Evolutionary conservation across 495 filamentous ascomycete species (phyloP).

Genomic region (Pseudomonodictys pantanalensis): DNA sequence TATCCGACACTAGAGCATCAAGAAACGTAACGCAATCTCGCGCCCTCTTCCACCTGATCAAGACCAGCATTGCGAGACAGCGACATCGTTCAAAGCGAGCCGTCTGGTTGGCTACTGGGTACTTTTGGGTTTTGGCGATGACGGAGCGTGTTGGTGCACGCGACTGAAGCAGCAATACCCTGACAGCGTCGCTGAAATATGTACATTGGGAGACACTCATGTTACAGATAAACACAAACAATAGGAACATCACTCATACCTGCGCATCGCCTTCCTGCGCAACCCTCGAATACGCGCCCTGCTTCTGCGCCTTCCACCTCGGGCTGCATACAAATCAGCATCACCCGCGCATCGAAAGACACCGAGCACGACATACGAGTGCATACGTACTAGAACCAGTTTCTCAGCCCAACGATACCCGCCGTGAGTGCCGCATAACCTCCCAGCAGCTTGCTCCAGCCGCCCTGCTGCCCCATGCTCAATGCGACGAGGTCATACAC

Average conservation of each 20-base stretch:
- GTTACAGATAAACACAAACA: too few species aligned
- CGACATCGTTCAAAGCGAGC: too few species aligned
- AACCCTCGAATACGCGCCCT: conserved; percentile 7
- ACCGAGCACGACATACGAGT: not conserved
- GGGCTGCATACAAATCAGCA: conserved; percentile 19
- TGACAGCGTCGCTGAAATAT: too few species aligned
- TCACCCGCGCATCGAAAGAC: conserved; percentile 6
- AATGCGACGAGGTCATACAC: conserved; percentile 53
- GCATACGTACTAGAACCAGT: conserved; percentile 46
- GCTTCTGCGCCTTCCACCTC: not conserved
- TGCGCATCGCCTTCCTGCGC: not conserved
- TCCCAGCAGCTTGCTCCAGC: conserved; percentile 48
- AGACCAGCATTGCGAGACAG: too few species aligned
- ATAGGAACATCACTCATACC: not conserved
- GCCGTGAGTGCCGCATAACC: conserved; percentile 48
- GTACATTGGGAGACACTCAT: too few species aligned
- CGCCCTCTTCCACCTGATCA: too few species aligned
- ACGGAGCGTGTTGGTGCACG: too few species aligned
- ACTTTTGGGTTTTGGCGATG: too few species aligned
- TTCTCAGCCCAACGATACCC: conserved; percentile 50
- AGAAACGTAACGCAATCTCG: too few species aligned
- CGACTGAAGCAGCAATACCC: too few species aligned
- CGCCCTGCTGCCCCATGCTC: conserved; percentile 46
- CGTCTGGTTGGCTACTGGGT: too few species aligned
- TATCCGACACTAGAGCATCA: too few species aligned